A percentile compares a stretch with the other conserved stretches of the same genome.
Conservation (phyloP, 495 filamentous ascomycete species). For the Aspergillus asperescens region DNA sequence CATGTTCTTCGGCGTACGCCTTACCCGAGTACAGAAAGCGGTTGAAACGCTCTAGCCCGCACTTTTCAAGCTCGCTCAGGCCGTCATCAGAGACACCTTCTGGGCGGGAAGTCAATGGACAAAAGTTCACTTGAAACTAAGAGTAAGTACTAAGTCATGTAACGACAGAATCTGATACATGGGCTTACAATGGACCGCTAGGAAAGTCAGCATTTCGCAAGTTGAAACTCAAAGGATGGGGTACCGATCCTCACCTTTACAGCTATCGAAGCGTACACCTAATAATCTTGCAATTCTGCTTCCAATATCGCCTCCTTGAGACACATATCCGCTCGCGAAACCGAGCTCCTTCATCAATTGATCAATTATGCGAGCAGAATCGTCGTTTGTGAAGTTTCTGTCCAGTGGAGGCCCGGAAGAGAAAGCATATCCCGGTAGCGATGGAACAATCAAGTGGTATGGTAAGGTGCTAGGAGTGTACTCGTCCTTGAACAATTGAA, state of each 20-base stretch:
- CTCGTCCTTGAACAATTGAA: constrained; percentile 41
- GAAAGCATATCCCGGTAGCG: constrained; percentile 57
- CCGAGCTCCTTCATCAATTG: constrained; percentile 56
- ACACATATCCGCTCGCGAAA: constrained; percentile 55
- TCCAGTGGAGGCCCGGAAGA: constrained; percentile 50
- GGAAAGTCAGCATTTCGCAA: neutral
- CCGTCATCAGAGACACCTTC: constrained; percentile 46
- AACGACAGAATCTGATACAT: neutral
- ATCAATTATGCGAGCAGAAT: constrained; percentile 48
- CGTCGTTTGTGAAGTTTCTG: constrained; percentile 38
- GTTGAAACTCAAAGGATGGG: neutral
- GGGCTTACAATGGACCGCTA: constrained; percentile 35
- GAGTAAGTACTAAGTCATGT: constrained; percentile 1
- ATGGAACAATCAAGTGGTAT: constrained; percentile 63
- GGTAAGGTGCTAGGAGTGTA: constrained; percentile 53
- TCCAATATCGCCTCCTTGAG: constrained; percentile 65
- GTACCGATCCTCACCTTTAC: constrained; percentile 34
- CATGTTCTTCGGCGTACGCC: constrained; percentile 55
- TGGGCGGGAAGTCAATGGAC: constrained; percentile 50
- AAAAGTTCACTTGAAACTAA: constrained; percentile 27
- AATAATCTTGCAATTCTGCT: constrained; percentile 44
- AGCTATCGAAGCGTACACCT: constrained; percentile 34
- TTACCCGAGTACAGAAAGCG: constrained; percentile 36
- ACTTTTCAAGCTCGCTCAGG: constrained; percentile 32
- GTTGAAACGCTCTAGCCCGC: constrained; percentile 25